Evolutionary conservation across 2,329 filamentous ascomycete genomes (phyloP), one percentile per base, ranked within the genome.

Genomic region (Macrophomina pseudophaseolina): DNA sequence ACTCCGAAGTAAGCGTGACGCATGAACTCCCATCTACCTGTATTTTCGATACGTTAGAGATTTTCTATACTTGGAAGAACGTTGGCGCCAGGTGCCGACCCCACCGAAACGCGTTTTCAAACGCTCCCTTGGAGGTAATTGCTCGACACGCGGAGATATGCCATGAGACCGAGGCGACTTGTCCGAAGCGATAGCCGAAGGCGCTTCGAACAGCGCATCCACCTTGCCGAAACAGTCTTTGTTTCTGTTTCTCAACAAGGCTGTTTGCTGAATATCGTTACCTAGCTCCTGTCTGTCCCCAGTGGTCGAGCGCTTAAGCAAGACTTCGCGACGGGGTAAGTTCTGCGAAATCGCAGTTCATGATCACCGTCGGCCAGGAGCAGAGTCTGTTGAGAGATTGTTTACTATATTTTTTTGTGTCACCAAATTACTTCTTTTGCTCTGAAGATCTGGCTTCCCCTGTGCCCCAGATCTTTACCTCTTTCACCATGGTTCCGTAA

Each of bases 381-480:
- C 14, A 18, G 3, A 16, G 18, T 2, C 16, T 32, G 33, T 33
- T 30, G 4, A 44, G 42, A 42, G 42, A 60, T 46, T 60, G 40
- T 60, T 60, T 60, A 40, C 56, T 23, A 60, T 16, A 42, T 58
- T 58, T 58, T 58, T 42, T 56, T 33, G n/a, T 32, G 8, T 52
- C 40, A 60, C 40, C 18, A 32, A 58, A 60, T 60, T 60, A 60
- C 40, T 23, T 16, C 16, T 54, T 60, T 30, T 60, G 44, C 56
- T 23, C 23, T 3, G 23, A 23, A 23, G 23, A 23, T 40, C 40
- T 32, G 7, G 4, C 30, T 58, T 58, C 23, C 52, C 18, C 35
- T 23, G 52, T 54, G 16, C 23, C 14, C 35, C 7, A 28, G 16
- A 30, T 44, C 23, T 42, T 58, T 42, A 4, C 38, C 14, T 58